Evolutionary conservation across 2,329 filamentous ascomycete genomes (phyloP).

Genomic region (Trichophyton schoenleinii): DNA sequence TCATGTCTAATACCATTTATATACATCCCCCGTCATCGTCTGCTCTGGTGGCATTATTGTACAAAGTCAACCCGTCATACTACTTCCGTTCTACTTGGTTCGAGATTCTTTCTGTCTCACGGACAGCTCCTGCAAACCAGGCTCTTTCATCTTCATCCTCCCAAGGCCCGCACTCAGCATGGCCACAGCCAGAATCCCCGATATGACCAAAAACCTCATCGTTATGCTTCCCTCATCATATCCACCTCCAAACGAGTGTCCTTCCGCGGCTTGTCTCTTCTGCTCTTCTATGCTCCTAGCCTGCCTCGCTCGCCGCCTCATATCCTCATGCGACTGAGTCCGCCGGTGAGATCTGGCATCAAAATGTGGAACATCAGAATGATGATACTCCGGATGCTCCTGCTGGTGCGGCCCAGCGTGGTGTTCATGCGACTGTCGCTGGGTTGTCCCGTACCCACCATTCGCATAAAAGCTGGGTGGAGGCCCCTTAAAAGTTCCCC

Average conservation of each 20-base stretch:
- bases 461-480: slow-evolving; percentile 78
- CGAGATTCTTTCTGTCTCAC: slow-evolving; percentile 15
- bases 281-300: slow-evolving; percentile 24
- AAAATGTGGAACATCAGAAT: slow-evolving; percentile 57
- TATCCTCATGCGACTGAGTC: slow-evolving; percentile 56
- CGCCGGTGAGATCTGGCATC: slow-evolving; percentile 59
- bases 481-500: slow-evolving; percentile 67
- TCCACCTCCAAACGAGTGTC: slow-evolving; percentile 37
- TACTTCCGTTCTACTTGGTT: background rate
- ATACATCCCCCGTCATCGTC: background rate
- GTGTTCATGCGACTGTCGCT: slow-evolving; percentile 5
- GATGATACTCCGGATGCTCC: slow-evolving; percentile 14
- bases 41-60: background rate
- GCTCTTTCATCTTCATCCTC: slow-evolving; percentile 12
- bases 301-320: slow-evolving; percentile 36
- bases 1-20: background rate
- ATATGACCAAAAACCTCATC: slow-evolving; percentile 28
- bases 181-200: slow-evolving; percentile 26
- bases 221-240: slow-evolving; percentile 23
- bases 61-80: background rate
- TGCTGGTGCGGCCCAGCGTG: slow-evolving; percentile 42
- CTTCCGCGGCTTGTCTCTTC: slow-evolving; percentile 22
- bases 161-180: slow-evolving; percentile 21
- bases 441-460: slow-evolving; percentile 56
- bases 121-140: slow-evolving; percentile 10